A percentile compares a stretch with the other conserved stretches of the same genome.
Conservation (phyloP, 495 filamentous ascomycete genomes). For the Lasiosphaeria ovina region DNA sequence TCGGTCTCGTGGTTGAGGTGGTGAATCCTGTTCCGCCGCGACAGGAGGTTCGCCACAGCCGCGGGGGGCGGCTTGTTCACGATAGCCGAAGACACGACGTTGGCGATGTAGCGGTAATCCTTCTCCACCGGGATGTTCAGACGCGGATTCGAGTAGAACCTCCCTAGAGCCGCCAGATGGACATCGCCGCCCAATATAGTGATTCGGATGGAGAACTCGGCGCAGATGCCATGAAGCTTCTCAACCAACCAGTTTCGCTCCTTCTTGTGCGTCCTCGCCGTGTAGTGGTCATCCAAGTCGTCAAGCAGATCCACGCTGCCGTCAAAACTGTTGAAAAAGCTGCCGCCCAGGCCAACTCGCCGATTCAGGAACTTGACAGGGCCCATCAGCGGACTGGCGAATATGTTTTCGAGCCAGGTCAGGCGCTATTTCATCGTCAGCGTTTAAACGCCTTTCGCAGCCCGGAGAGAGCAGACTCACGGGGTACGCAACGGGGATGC, state of each 20-base stretch:
- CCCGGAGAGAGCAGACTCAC: constrained; percentile 29
- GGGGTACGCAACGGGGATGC: constrained; percentile 93
- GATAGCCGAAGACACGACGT: constrained; percentile 83
- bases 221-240: constrained; percentile 69
- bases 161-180: constrained; percentile 85
- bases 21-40: constrained; percentile 85
- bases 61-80: constrained; percentile 90
- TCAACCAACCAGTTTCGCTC: constrained; percentile 75
- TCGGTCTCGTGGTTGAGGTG: constrained; percentile 81
- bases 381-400: constrained; percentile 77
- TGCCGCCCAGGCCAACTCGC: constrained; percentile 78
- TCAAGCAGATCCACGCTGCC: constrained; percentile 87
- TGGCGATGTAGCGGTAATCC: constrained; percentile 92
- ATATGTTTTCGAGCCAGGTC: constrained; percentile 88
- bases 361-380: constrained; percentile 87
- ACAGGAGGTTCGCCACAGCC: constrained; percentile 85
- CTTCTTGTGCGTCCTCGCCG: constrained; percentile 83
- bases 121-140: constrained; percentile 73
- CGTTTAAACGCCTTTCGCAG: not conserved
- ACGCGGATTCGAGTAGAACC: constrained; percentile 88
- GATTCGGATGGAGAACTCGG: constrained; percentile 70
- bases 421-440: constrained; percentile 55
- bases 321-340: constrained; percentile 90
- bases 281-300: constrained; percentile 95
- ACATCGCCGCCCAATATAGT: constrained; percentile 92